These are phyloP conservation scores for Corrigiola litoralis DNA, from an alignment of 179 eudicot genomes.

Conservation along the genomic window DNA sequence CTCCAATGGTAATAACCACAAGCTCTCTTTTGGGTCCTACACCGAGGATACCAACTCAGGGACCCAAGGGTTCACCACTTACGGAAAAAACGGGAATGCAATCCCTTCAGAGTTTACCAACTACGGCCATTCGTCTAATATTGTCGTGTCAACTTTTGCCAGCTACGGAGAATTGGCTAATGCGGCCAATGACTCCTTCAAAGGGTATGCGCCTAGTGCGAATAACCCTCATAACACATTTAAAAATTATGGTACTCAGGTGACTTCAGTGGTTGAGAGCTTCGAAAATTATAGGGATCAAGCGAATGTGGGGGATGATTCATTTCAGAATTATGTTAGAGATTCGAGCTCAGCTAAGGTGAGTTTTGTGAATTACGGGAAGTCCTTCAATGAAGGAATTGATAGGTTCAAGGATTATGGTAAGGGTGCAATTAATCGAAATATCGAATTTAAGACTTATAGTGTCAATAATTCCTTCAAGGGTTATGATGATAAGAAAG, in stretches of 20 bases:
- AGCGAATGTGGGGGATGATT: constrained; percentile 64
- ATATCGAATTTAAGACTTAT: constrained; percentile 47
- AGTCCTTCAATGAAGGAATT: constrained; percentile 37
- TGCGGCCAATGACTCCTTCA: constrained; percentile 54
- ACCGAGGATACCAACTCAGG: constrained; percentile 52
- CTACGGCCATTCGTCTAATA: constrained; percentile 55
- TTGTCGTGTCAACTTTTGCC: constrained; percentile 52
- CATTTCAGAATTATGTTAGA: constrained; percentile 29
- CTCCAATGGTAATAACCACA: constrained; percentile 35
- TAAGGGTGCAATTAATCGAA: constrained; percentile 21
- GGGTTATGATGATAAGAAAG: constrained; percentile 58
- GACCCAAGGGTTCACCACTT: constrained; percentile 42
- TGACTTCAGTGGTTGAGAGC: constrained; percentile 41
- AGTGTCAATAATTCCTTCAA: constrained; percentile 68
- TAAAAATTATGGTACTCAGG: constrained; percentile 49
- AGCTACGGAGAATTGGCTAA: constrained; percentile 56
- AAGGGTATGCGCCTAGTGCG: constrained; percentile 41
- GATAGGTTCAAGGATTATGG: constrained; percentile 39
- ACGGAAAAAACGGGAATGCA: constrained; percentile 67
- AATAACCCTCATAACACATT: constrained; percentile 64
- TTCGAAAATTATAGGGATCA: constrained; percentile 60
- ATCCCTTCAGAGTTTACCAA: constrained; percentile 35
- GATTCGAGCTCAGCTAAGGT: constrained; percentile 26
- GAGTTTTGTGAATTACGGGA: constrained; percentile 34
- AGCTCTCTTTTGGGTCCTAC: constrained; percentile 43